Conservation (phyloP, 2,329 filamentous ascomycete species). For the Talaromyces sp. region DNA sequence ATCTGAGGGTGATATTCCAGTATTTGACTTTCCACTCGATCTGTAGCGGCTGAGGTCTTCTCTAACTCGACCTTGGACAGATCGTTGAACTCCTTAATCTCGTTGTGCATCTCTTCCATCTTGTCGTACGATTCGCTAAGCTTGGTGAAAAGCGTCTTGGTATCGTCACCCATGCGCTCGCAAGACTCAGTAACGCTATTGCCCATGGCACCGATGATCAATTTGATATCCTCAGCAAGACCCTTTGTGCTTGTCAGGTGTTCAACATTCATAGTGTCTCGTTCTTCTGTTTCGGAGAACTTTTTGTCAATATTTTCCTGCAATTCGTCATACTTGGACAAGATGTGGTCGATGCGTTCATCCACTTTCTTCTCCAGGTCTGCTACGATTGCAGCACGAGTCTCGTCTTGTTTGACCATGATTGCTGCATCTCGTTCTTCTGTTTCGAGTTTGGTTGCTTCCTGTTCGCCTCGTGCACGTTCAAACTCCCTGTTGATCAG, state of each 20-base stretch:
- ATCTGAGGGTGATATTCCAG: conserved; percentile 86
- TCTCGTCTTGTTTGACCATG: conserved; percentile 61
- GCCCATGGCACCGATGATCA: conserved; percentile 81
- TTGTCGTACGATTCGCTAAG: conserved; percentile 76
- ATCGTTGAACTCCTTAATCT: conserved; percentile 75
- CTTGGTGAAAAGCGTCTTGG: conserved; percentile 78
- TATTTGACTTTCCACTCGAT: conserved; percentile 74
- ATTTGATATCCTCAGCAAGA: conserved; percentile 81
- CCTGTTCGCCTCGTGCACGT: conserved; percentile 74
- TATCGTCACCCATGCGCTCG: conserved; percentile 83
- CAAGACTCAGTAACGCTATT: conserved; percentile 76
- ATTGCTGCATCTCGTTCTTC: conserved; percentile 59
- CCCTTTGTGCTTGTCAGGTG: conserved; percentile 72
- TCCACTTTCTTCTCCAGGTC: conserved; percentile 62
- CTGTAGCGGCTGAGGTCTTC: conserved; percentile 69
- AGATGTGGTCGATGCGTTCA: conserved; percentile 76
- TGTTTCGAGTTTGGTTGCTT: conserved; percentile 75
- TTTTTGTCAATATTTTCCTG: conserved; percentile 72
- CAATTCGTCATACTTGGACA: conserved; percentile 85
- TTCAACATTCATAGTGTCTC: conserved; percentile 69
- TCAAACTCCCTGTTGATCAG: conserved; percentile 84
- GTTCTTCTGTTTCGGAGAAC: conserved; percentile 69
- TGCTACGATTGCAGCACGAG: conserved; percentile 54
- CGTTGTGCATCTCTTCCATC: conserved; percentile 69
- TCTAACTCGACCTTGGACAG: conserved; percentile 78